Evolutionary conservation across 2,329 filamentous ascomycete species (phyloP), one percentile per base, ranked within the genome.

Genomic region (Microcyclospora pomicola): DNA sequence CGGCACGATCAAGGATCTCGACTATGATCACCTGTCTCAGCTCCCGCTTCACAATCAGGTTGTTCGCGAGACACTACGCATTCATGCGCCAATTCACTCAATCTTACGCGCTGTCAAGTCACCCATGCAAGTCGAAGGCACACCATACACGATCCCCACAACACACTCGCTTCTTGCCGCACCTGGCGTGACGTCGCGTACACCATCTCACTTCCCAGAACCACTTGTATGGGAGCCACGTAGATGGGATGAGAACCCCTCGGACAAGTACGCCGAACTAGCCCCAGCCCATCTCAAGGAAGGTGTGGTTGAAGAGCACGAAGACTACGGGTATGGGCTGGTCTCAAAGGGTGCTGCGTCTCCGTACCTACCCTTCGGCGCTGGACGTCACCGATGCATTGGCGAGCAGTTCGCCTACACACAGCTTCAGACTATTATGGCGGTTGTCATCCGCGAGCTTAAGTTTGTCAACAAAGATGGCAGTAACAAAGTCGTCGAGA

Each of bases 321-420:
- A 88, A 43, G 88, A 95, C 59, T 95, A 95, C 59, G 88, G 88
- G 27, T 95, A 93, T 61, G 88, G 88, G 44, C 68, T 93, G 36
- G 82, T 95, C 49, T 87, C 77, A 70, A 94, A 95, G 69, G 88
- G 88, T 39, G 80, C 84, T 11, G 76, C 75, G 42, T 92, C 82
- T 37, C 87, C 88, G 0, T 96, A 95, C 60, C 74, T 96, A 34
- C 88, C 88, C 2, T 96, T 96, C 56, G 88, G 88, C 41, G 88
- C 87, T 24, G 88, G 88, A 31, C 72, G 88, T 49, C 88, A 96
- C 64, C 73, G 88, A 48, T 96, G 88, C 64, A 95, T 96, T 55
- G 88, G 88, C 48, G 88, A 96, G 69, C 85, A 94, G 55, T 96
- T 95, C 60, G 88, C 88, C 49, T 93, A 92, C 58, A 71, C 92